A percentile compares a stretch with the other conserved stretches of the same genome.
These are phyloP conservation scores for Oxytropis ochrocephala DNA, from an alignment of 306 rosid genomes.

Conservation along the genomic window DNA sequence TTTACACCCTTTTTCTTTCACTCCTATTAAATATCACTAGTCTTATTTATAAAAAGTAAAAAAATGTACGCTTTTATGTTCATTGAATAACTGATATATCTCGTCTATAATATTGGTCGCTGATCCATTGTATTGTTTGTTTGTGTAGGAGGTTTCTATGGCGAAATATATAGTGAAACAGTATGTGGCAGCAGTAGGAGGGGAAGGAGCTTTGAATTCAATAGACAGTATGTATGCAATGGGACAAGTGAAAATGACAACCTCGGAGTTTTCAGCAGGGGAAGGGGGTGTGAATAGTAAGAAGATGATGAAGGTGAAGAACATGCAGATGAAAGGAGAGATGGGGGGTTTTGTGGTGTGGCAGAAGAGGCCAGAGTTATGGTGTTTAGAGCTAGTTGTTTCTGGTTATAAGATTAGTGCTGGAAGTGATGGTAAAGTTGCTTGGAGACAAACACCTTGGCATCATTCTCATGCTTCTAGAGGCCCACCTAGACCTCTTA, in stretches of 20 bases:
- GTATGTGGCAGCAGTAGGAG: constrained; percentile 86
- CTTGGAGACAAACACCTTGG: constrained; percentile 99
- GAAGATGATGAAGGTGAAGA: constrained; percentile 48
- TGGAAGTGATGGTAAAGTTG: constrained; percentile 85
- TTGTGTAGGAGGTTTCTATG: constrained; percentile 60
- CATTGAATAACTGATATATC: too few species aligned
- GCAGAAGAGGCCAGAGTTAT: constrained; percentile 77
- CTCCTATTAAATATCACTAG: too few species aligned
- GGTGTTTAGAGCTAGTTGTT: constrained; percentile 85
- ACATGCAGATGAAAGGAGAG: constrained; percentile 47
- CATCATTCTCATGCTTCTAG: constrained; percentile 98
- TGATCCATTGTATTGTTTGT: too few species aligned
- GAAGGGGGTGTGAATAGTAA: constrained; percentile 37
- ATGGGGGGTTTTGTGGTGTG: constrained; percentile 91
- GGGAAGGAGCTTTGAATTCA: constrained; percentile 58
- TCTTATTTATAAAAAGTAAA: too few species aligned
- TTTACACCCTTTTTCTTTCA: too few species aligned
- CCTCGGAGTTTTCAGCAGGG: constrained; percentile 60
- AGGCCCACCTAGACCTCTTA: constrained; percentile 86
- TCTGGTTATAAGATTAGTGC: constrained; percentile 89
- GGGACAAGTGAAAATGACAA: constrained; percentile 84
- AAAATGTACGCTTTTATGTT: too few species aligned
- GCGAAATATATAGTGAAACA: constrained; percentile 87
- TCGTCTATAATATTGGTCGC: too few species aligned
- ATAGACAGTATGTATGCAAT: constrained; percentile 89